phyloP scores from a whole-genome alignment of 768 basidiomycete species.

The Clitopilus passeckerianus region DNA sequence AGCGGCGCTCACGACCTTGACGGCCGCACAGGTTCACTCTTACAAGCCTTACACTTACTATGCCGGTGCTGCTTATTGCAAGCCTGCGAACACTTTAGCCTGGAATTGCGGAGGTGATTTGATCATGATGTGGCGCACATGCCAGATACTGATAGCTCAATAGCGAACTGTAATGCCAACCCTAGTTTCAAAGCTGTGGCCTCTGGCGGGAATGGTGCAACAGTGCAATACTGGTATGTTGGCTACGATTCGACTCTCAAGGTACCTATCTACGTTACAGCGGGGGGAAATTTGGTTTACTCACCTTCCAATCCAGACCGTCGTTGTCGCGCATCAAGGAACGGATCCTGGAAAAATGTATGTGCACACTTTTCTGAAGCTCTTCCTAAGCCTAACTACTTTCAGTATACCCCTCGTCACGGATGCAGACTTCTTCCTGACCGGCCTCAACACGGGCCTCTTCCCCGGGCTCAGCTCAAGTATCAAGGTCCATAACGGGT shows the following conservation, averaged over 20 bases:
- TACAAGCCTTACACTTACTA: slow-evolving; percentile 36
- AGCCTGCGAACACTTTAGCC: slow-evolving; percentile 25
- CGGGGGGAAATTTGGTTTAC: neutral
- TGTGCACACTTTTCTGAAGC: neutral
- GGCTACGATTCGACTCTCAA: slow-evolving; percentile 31
- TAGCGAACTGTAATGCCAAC: slow-evolving; percentile 43
- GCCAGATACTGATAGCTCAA: neutral
- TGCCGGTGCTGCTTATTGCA: slow-evolving; percentile 39
- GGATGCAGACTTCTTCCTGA: slow-evolving; percentile 14
- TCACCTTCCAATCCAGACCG: slow-evolving; percentile 1
- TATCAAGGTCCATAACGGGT: slow-evolving; percentile 19
- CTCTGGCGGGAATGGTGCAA: slow-evolving; percentile 42
- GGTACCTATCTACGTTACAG: neutral
- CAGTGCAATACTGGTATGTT: slow-evolving; percentile 42
- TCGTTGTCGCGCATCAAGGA: slow-evolving; percentile 16
- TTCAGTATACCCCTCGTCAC: slow-evolving; percentile 13
- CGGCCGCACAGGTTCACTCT: slow-evolving; percentile 26
- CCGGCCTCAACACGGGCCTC: slow-evolving; percentile 11
- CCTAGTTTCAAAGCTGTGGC: slow-evolving; percentile 41
- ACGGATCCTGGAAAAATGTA: slow-evolving; percentile 20
- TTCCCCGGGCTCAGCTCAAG: slow-evolving; percentile 19
- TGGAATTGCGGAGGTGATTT: slow-evolving; percentile 41
- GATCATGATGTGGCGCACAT: neutral
- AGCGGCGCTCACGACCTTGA: slow-evolving; percentile 21
- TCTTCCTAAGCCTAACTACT: neutral